phyloP scores from a whole-genome alignment of 2,329 filamentous ascomycete species.

The Phialemonium atrogriseum region DNA sequence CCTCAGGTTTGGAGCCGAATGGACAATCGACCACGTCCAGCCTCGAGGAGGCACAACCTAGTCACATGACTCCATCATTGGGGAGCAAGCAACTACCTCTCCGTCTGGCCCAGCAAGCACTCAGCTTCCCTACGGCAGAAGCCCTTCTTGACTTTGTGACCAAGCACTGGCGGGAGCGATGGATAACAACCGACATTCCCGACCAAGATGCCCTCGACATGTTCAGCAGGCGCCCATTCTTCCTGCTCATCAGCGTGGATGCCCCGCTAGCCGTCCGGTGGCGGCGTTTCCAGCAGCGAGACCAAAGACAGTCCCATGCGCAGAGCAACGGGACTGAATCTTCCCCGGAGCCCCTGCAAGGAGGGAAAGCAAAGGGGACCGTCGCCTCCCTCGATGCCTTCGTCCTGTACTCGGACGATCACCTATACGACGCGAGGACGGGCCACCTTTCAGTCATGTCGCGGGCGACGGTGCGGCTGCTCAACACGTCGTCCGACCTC shows the following conservation, averaged over 20 bases:
- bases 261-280: constrained; percentile 80
- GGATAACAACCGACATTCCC: constrained; percentile 79
- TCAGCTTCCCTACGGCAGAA: constrained; percentile 51
- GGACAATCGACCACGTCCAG: not conserved
- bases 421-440: constrained; percentile 60
- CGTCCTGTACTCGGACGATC: constrained; percentile 53
- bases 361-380: constrained; percentile 9
- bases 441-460: constrained; percentile 72
- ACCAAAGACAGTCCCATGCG: constrained; percentile 1
- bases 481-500: constrained; percentile 73
- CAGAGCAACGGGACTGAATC: constrained; percentile 2
- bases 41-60: too few species aligned
- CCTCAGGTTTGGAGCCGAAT: too few species aligned
- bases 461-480: constrained; percentile 71
- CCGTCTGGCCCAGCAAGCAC: constrained; percentile 5
- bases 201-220: constrained; percentile 65
- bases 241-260: constrained; percentile 85
- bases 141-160: constrained; percentile 80
- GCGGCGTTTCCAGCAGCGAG: constrained; percentile 57
- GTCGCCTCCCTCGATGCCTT: constrained; percentile 47
- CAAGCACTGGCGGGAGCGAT: constrained; percentile 70
- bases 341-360: too few species aligned
- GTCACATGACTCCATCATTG: too few species aligned
- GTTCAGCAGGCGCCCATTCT: constrained; percentile 76
- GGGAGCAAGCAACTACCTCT: constrained; percentile 1